Evolutionary conservation across 768 basidiomycete species (phyloP), one percentile per base, ranked within the genome.

Genomic region (Mrakia blollopis): DNA sequence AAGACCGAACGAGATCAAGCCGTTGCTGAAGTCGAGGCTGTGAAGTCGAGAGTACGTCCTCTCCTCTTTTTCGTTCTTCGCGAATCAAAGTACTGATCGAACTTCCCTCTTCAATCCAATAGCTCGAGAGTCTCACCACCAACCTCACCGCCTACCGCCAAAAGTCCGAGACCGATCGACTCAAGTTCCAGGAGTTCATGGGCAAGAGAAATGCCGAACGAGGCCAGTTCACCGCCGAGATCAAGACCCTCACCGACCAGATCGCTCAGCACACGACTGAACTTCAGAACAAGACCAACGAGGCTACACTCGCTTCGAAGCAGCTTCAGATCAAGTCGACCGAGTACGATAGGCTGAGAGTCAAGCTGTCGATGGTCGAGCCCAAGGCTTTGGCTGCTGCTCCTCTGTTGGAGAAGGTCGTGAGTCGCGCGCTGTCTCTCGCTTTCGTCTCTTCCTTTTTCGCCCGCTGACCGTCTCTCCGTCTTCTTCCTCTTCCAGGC

Each of bases 181-280:
- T 37, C 39, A 68, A 68, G 65, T 68, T 68, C 65, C 35, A 68
- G 39, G 65, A 68, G 65, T 68, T 68, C 65, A 68, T 68, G 65
- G 23, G 35, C 25, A 68, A 68, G 65, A 35, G 65, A 8, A 37
- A 18, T 16, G 18, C 39, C 37, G 65, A 68, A 41, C 65, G 65
- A 37, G 8, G 11, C 37, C 65, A 68, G 65, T 35, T 39, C 16
- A 39, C 65, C 18, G 23, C 65, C 65, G 65, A 68, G 39, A 68
- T 68, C 65, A 68, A 68, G 65, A 16, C 65, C 9, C 65, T 68
- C 65, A 68, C 65, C 37, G 65, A 68, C 21, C 65, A 68, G 39
- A 39, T 39, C 65, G 35, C 35, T 39, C 65, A 41, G 65, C 65
- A 68, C 21, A 41, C 65, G 18, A 21, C 65, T 0, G 37, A 68